Conservation (phyloP, 108 stramenopile genomes). For the Conticribra guillardii region DNA sequence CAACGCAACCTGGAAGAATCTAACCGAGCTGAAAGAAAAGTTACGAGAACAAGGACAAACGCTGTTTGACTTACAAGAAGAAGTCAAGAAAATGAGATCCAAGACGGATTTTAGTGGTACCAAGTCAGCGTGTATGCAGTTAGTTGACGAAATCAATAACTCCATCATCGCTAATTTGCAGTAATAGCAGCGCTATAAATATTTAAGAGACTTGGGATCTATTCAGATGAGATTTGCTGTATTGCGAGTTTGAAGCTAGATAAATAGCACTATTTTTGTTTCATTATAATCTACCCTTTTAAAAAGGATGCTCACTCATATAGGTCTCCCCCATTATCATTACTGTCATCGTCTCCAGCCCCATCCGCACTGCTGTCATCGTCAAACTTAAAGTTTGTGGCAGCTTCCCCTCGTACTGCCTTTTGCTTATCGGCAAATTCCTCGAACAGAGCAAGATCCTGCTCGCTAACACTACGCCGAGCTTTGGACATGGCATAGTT, state of each 20-base stretch:
- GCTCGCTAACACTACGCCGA: slow-evolving; percentile 85
- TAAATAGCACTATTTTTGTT: neutral
- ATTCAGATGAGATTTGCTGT: no score
- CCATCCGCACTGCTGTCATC: slow-evolving; percentile 11
- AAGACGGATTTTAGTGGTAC: slow-evolving; percentile 4
- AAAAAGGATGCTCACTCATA: slow-evolving; percentile 20
- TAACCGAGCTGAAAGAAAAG: slow-evolving; percentile 16
- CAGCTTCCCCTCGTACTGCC: slow-evolving; percentile 42
- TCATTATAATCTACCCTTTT: slow-evolving; percentile 4
- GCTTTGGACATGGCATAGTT: slow-evolving; percentile 91
- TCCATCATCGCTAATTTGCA: neutral
- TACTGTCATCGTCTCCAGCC: slow-evolving; percentile 9
- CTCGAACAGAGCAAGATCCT: slow-evolving; percentile 88
- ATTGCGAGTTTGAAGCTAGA: neutral
- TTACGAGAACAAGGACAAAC: slow-evolving; percentile 5
- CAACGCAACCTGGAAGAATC: slow-evolving; percentile 13
- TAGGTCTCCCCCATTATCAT: slow-evolving; percentile 18
- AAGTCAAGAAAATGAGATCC: slow-evolving; percentile 10
- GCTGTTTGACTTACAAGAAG: slow-evolving; percentile 12
- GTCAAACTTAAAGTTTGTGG: slow-evolving; percentile 42
- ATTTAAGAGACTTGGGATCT: neutral
- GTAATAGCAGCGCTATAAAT: no score
- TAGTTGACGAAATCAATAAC: slow-evolving; percentile 4
- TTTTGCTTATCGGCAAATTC: slow-evolving; percentile 89
- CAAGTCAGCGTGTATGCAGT: slow-evolving; percentile 19